A percentile compares a stretch with the other conserved stretches of the same genome.
Evolutionary conservation across 768 basidiomycete genomes (phyloP).

Genomic region (Lyophyllum semitale): DNA sequence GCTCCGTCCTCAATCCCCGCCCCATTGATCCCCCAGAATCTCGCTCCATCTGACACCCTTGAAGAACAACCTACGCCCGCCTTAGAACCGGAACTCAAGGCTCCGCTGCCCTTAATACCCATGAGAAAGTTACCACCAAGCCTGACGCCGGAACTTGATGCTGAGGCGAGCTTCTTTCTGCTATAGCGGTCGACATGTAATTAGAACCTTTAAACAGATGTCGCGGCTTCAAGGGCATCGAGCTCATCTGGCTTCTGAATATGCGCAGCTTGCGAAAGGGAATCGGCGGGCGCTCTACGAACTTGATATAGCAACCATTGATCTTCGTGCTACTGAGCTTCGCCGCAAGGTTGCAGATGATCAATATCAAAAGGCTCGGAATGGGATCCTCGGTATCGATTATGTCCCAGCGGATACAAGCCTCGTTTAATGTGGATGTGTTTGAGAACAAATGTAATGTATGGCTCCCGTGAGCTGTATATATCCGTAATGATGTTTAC

Average conservation of each 20-base stretch:
- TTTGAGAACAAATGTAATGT: not conserved
- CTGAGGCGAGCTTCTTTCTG: constrained; percentile 9
- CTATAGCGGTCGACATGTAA: not conserved
- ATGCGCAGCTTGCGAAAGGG: constrained; percentile 37
- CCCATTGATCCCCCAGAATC: constrained; percentile 4
- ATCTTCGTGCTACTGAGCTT: constrained; percentile 58
- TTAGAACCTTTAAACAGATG: constrained; percentile 21
- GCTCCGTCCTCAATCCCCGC: constrained; percentile 1
- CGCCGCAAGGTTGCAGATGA: constrained; percentile 57
- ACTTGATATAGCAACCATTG: constrained; percentile 58
- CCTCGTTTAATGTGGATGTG: not conserved
- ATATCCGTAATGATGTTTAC: constrained; percentile 12
- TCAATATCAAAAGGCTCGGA: constrained; percentile 63
- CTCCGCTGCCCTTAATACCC: constrained; percentile 32
- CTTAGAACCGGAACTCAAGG: constrained; percentile 4
- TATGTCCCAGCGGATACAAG: constrained; percentile 13
- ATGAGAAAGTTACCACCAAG: constrained; percentile 25
- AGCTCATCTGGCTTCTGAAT: constrained; percentile 38
- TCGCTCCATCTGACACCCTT: not conserved
- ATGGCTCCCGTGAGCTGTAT: not conserved
- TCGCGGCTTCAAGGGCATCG: constrained; percentile 39
- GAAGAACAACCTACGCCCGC: constrained; percentile 5
- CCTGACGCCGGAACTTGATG: constrained; percentile 26
- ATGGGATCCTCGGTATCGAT: constrained; percentile 65
- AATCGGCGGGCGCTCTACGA: constrained; percentile 59